A percentile compares a stretch with the other conserved stretches of the same genome.
phyloP scores from a whole-genome alignment of 306 rosid genomes.

The Lathyrus tuberosus region DNA sequence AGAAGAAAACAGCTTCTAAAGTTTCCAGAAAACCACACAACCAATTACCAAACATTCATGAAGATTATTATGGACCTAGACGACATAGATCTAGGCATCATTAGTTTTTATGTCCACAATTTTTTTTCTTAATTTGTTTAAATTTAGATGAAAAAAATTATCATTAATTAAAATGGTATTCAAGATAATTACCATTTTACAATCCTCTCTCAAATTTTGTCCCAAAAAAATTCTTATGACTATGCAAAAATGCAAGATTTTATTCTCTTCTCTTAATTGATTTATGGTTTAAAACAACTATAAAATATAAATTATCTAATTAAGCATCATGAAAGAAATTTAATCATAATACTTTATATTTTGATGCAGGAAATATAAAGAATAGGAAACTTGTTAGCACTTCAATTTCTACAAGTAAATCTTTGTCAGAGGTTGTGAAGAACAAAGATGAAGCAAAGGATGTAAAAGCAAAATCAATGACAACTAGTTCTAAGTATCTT shows the following conservation, averaged over 20 bases:
- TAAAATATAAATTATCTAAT: background rate
- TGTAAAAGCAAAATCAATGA: constrained; percentile 37
- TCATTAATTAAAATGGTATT: background rate
- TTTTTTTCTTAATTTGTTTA: constrained; percentile 12
- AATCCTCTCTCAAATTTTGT: background rate
- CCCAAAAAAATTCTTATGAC: constrained; percentile 22
- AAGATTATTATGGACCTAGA: constrained; percentile 81
- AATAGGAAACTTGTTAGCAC: constrained; percentile 64
- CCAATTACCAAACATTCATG: constrained; percentile 65
- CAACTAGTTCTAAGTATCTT: constrained; percentile 33
- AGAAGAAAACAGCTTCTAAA: constrained; percentile 59
- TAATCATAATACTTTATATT: constrained; percentile 30
- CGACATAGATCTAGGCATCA: constrained; percentile 63
- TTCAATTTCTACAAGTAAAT: constrained; percentile 47
- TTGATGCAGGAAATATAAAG: constrained; percentile 72
- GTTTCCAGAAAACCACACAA: constrained; percentile 57
- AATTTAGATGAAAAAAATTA: background rate
- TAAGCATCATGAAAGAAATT: constrained; percentile 14
- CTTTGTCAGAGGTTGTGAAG: constrained; percentile 61
- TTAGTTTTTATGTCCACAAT: constrained; percentile 35
- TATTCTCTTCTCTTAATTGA: background rate
- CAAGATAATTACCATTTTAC: background rate
- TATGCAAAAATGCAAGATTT: constrained; percentile 34
- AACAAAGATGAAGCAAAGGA: constrained; percentile 41
- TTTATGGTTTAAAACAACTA: constrained; percentile 19